Evolutionary conservation across 805 yeast species (phyloP).

Genomic region (Metschnikowia drakensbergensis): DNA sequence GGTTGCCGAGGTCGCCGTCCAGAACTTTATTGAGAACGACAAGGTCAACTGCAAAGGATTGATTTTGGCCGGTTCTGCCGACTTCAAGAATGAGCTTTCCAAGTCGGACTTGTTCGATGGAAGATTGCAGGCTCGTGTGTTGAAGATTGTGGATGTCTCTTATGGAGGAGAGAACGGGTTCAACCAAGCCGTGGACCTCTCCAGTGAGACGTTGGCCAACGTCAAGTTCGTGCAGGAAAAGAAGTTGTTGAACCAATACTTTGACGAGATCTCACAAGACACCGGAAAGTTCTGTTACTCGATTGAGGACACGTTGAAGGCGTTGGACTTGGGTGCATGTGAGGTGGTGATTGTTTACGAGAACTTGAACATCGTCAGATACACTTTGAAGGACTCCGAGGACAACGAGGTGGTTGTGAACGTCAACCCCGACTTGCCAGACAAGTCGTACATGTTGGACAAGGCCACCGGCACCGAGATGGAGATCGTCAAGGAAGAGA

Average conservation of each 20-base stretch:
- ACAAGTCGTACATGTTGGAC: conserved; percentile 73
- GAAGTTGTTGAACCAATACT: conserved; percentile 86
- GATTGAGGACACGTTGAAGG: conserved; percentile 93
- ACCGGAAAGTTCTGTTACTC: conserved; percentile 98
- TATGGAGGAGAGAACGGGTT: conserved; percentile 99
- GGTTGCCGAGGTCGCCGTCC: conserved; percentile 97
- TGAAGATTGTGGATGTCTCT: conserved; percentile 92
- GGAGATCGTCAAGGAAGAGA: conserved; percentile 81
- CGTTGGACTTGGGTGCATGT: conserved; percentile 93
- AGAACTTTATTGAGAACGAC: conserved; percentile 91
- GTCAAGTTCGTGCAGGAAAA: conserved; percentile 98
- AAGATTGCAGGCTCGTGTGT: conserved; percentile 81
- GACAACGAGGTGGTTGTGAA: conserved; percentile 72
- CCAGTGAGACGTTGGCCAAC: conserved; percentile 94
- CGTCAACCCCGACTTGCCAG: conserved; percentile 68
- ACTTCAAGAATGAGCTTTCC: conserved; percentile 91
- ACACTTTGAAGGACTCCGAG: conserved; percentile 77
- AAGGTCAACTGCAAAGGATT: conserved; percentile 92
- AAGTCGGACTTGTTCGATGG: conserved; percentile 90
- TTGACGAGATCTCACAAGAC: conserved; percentile 96
- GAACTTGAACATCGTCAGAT: conserved; percentile 81
- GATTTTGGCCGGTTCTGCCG: conserved; percentile 98
- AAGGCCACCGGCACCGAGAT: conserved; percentile 86
- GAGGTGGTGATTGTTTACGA: conserved; percentile 91
- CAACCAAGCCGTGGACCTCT: conserved; percentile 97